Conservation (phyloP, 2,329 filamentous ascomycete species). For the Aureobasidium leucospermi region DNA sequence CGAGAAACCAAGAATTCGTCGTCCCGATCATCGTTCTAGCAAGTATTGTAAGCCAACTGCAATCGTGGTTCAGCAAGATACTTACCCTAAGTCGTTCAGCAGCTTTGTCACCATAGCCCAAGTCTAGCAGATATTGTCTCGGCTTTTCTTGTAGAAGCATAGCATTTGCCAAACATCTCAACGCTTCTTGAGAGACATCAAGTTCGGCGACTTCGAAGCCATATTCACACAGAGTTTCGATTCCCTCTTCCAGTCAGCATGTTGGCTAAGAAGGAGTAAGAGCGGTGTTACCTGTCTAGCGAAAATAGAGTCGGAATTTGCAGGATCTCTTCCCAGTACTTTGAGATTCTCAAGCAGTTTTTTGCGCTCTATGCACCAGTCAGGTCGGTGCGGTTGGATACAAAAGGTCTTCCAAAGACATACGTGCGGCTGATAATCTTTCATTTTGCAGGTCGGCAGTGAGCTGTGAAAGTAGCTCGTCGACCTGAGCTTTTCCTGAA, state of each 20-base stretch:
- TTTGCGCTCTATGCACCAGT: slow-evolving; percentile 49
- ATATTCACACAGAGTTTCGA: slow-evolving; percentile 63
- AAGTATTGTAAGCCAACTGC: not conserved
- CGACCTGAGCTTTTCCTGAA: slow-evolving; percentile 6
- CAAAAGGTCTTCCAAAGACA: slow-evolving; percentile 9
- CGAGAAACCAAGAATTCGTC: slow-evolving; percentile 81
- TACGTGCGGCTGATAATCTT: slow-evolving; percentile 54
- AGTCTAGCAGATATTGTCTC: slow-evolving; percentile 65
- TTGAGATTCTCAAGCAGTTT: slow-evolving; percentile 59
- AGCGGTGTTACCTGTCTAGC: slow-evolving; percentile 57
- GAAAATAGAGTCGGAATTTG: slow-evolving; percentile 74
- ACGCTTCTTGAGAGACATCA: slow-evolving; percentile 62
- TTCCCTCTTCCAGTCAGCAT: slow-evolving; percentile 50
- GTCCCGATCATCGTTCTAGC: slow-evolving; percentile 60
- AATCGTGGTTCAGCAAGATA: not conserved
- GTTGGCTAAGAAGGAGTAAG: slow-evolving; percentile 5
- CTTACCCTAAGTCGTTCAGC: slow-evolving; percentile 59
- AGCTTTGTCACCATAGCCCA: slow-evolving; percentile 59
- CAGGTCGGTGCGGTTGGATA: not conserved
- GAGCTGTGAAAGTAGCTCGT: slow-evolving; percentile 34
- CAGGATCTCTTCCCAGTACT: slow-evolving; percentile 64
- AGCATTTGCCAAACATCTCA: slow-evolving; percentile 80
- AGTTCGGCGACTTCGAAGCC: slow-evolving; percentile 61
- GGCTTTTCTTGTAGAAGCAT: slow-evolving; percentile 62
- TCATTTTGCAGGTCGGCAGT: slow-evolving; percentile 53